phyloP scores from a whole-genome alignment of 331 rosid species.

The Telfairia occidentalis region DNA sequence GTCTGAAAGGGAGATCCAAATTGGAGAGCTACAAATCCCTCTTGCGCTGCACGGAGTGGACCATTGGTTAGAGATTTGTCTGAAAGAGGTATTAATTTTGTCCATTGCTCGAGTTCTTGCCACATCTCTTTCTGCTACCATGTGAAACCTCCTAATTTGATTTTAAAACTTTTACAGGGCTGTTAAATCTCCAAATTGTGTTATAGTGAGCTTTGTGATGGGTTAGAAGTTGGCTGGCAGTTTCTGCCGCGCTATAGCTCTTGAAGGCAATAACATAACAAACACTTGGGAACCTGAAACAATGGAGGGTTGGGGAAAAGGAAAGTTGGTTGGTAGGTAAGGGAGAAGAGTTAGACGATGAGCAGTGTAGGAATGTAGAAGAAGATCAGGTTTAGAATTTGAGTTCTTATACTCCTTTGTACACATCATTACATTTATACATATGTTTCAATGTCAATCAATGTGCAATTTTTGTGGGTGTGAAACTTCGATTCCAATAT shows the following conservation, averaged over 20 bases:
- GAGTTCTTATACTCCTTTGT: not conserved
- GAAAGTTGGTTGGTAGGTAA: not conserved
- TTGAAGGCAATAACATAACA: not conserved
- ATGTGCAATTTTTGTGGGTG: constrained; percentile 1
- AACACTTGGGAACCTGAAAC: not conserved
- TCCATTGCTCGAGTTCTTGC: not conserved
- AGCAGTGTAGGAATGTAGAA: constrained; percentile 2
- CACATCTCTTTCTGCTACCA: not conserved
- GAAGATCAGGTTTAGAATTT: constrained; percentile 2
- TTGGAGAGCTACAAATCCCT: constrained; percentile 1
- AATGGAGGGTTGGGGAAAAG: not conserved
- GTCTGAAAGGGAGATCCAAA: not conserved
- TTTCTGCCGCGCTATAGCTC: not conserved
- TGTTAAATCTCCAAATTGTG: constrained; percentile 1
- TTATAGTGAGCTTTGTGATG: not conserved
- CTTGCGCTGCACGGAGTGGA: constrained; percentile 16
- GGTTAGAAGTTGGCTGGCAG: not conserved
- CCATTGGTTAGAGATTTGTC: not conserved
- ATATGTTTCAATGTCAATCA: not conserved
- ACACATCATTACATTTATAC: constrained; percentile 6
- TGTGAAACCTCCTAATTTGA: not conserved
- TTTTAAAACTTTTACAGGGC: not conserved
- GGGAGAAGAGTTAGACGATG: not conserved
- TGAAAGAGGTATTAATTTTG: not conserved
- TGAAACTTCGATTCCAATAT: not conserved